Base-by-base conservation (phyloP, 148 eudicot genomes). In the Selenicereus undatus region DNA sequence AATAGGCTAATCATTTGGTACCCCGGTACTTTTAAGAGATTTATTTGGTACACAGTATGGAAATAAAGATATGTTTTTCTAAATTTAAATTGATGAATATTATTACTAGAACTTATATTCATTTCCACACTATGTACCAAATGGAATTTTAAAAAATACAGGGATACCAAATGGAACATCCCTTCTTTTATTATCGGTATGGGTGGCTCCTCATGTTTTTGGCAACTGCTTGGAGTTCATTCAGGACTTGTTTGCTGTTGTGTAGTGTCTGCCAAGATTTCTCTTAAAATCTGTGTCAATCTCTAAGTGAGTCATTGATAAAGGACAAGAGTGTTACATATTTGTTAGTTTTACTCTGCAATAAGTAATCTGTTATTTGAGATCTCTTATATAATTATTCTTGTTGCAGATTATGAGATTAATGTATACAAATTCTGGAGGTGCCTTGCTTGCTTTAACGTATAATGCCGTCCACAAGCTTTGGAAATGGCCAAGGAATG, bases 401-500 rank as follows among this genome's bases (percentile, higher is more conserved):
- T 32, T 75, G 65, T 30, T 27, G 24, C 83, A 94, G 98, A 91
- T 94, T 83, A 84, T 93, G 71, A 90, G 91, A 83, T 83, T 94
- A 88, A 90, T 94, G 32, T 94, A 94, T 76, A 94, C 98, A 78
- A 91, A 92, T 85, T 88, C 93, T 56, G 98, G 98, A 48, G 32
- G 82, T 74, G 97, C 97, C 76, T 83, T 94, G 56, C 78, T 94
- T 86, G 94, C 98, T 32, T 80, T 94, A 78, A 87, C 90, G 52
- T 90, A 90, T 65, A 91, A 92, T 88, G 97, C 93, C 70, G 93
- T 90, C 24, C 98, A 94, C 89, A 94, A 89, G 77, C 85, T 94
- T 56, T 94, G 96, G 96, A 92, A 91, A 86, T 94, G 97, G 98
- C 93, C 83, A 48, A 91, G 85, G 87, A 94, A 84, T 86, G 97